A percentile compares a stretch with the other conserved stretches of the same genome.
Evolutionary conservation across 495 filamentous ascomycete genomes (phyloP).

Genomic region (Penicillium tannophilum): DNA sequence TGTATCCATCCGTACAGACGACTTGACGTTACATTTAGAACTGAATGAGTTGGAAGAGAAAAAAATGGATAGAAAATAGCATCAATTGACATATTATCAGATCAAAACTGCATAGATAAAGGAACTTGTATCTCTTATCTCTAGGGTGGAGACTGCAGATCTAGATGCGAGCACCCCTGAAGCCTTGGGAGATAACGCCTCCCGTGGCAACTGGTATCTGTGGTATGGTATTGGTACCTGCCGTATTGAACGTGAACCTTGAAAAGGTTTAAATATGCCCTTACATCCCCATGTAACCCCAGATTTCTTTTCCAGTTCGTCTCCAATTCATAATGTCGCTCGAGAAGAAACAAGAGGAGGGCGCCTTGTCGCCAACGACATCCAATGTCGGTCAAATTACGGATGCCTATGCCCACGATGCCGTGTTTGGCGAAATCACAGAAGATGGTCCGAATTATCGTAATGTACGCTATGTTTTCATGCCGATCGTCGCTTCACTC

Average conservation of each 20-base stretch:
- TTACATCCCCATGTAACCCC: background rate
- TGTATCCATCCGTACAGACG: background rate
- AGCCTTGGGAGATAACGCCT: background rate
- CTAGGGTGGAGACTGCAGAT: background rate
- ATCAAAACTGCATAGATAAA: background rate
- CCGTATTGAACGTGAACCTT: background rate
- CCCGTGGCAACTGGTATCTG: background rate
- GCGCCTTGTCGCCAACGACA: background rate
- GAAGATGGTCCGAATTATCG: constrained; percentile 25
- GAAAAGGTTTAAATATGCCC: constrained; percentile 3
- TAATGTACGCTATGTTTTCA: constrained; percentile 10
- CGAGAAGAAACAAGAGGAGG: background rate
- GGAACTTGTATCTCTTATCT: background rate
- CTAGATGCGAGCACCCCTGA: background rate
- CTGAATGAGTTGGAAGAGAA: background rate
- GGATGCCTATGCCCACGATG: constrained; percentile 14
- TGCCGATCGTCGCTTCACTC: background rate
- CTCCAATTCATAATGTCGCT: background rate
- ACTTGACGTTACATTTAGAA: background rate
- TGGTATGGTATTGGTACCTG: background rate
- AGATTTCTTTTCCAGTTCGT: background rate
- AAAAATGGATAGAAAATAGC: background rate
- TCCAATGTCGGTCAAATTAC: constrained; percentile 4
- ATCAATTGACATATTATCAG: background rate
- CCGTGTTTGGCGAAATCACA: constrained; percentile 26